A percentile compares a stretch with the other conserved stretches of the same genome.
phyloP scores from a whole-genome alignment of 2,329 filamentous ascomycete species.

The Paraconiothyrium sp. region DNA sequence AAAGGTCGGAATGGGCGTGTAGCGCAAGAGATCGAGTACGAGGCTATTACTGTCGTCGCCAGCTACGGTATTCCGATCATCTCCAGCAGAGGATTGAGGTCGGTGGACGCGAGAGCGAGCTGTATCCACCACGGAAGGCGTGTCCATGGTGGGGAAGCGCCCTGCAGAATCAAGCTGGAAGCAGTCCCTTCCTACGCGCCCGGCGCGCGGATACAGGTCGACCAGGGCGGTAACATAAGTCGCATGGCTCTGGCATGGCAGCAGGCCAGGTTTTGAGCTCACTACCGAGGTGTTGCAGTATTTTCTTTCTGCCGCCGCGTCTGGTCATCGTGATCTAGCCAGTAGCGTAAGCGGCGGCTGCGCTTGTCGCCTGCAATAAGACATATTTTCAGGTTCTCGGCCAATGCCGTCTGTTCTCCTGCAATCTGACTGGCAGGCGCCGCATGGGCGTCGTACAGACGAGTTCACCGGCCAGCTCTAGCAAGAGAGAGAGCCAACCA shows the following conservation, averaged over 20 bases:
- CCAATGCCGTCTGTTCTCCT: not conserved
- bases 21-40: slow-evolving; percentile 43
- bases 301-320: slow-evolving; percentile 5
- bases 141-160: slow-evolving; percentile 8
- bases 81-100: slow-evolving; percentile 26
- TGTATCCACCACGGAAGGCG: not conserved
- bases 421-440: not conserved
- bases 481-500: not conserved
- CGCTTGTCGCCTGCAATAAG: not conserved
- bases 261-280: slow-evolving; percentile 16
- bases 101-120: slow-evolving; percentile 17
- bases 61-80: not conserved
- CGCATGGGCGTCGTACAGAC: not conserved
- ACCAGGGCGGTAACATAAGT: not conserved
- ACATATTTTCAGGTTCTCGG: not conserved
- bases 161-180: slow-evolving; percentile 1
- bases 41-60: slow-evolving; percentile 18
- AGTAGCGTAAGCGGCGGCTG: slow-evolving; percentile 6
- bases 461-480: not conserved
- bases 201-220: slow-evolving; percentile 1
- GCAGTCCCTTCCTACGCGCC: not conserved
- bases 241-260: slow-evolving; percentile 15
- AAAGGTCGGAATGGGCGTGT: slow-evolving; percentile 52
- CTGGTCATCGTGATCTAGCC: not conserved
- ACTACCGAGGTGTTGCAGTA: not conserved